phyloP scores from a whole-genome alignment of 345 rosid genomes.

The Erucastrum elatum region DNA sequence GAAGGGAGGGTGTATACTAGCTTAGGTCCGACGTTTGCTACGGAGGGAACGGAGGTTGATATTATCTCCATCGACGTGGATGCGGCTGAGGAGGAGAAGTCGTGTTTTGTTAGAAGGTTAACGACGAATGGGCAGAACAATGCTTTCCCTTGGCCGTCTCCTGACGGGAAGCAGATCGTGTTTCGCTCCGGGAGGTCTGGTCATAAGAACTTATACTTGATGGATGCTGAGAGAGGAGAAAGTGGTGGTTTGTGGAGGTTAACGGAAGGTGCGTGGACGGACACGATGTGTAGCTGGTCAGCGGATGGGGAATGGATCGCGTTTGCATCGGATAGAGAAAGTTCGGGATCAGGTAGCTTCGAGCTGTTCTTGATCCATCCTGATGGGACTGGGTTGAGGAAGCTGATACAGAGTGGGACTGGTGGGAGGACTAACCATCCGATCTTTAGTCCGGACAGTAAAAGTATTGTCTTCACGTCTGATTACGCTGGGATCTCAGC shows the following conservation, averaged over 20 bases:
- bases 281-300: constrained; percentile 88
- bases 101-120: constrained; percentile 53
- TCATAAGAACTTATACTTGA: constrained; percentile 73
- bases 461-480: constrained; percentile 63
- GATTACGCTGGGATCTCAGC: constrained; percentile 83
- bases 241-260: constrained; percentile 49
- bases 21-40: constrained; percentile 72
- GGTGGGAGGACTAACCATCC: constrained; percentile 85
- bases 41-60: constrained; percentile 67
- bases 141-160: constrained; percentile 83
- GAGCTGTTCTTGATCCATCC: constrained; percentile 75
- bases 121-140: constrained; percentile 75
- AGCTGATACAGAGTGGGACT: constrained; percentile 62
- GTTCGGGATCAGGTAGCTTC: constrained; percentile 75
- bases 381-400: constrained; percentile 71
- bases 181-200: constrained; percentile 85
- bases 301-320: constrained; percentile 77
- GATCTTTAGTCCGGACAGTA: constrained; percentile 73
- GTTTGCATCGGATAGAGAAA: constrained; percentile 71
- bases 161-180: constrained; percentile 74
- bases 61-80: constrained; percentile 63
- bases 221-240: constrained; percentile 77
- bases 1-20: constrained; percentile 60
- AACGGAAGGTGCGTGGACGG: constrained; percentile 81
- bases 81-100: constrained; percentile 29